Evolutionary conservation across 73 alveolate species (phyloP).

Genomic region (Paramecium caudatum): DNA sequence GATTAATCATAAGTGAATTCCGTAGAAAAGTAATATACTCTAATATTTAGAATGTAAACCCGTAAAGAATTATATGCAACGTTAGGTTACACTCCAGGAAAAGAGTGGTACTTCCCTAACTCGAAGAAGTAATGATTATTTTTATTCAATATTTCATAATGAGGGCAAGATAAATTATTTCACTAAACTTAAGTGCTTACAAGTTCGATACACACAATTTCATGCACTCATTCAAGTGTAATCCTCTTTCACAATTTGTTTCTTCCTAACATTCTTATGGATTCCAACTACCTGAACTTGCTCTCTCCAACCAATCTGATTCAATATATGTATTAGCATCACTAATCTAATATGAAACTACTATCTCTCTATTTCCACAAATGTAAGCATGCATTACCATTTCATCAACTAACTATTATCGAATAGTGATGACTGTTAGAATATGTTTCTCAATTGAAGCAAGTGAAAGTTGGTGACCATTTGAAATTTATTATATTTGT

Average conservation of each 20-base stretch:
- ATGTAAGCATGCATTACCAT: background rate
- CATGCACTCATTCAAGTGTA: constrained; percentile 19
- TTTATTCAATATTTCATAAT: constrained; percentile 50
- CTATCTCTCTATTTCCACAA: background rate
- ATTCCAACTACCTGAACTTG: no score
- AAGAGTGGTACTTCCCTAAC: constrained; percentile 83
- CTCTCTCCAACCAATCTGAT: no score
- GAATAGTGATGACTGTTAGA: background rate
- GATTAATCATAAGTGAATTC: constrained; percentile 75
- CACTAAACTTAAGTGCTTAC: background rate
- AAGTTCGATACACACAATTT: background rate
- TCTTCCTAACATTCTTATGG: background rate
- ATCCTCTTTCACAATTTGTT: constrained; percentile 43
- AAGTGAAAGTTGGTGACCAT: background rate
- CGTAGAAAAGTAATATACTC: constrained; percentile 76
- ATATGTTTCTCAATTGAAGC: background rate
- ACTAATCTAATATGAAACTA: background rate
- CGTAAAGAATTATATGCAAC: constrained; percentile 82
- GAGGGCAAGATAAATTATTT: constrained; percentile 7
- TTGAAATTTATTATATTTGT: background rate
- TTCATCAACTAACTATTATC: background rate
- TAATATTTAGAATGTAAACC: constrained; percentile 79
- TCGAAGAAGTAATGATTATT: constrained; percentile 44
- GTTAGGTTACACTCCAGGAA: constrained; percentile 81
- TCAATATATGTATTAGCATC: background rate